Conservation (phyloP, 2,329 filamentous ascomycete genomes). For the Cercospora sp. region DNA sequence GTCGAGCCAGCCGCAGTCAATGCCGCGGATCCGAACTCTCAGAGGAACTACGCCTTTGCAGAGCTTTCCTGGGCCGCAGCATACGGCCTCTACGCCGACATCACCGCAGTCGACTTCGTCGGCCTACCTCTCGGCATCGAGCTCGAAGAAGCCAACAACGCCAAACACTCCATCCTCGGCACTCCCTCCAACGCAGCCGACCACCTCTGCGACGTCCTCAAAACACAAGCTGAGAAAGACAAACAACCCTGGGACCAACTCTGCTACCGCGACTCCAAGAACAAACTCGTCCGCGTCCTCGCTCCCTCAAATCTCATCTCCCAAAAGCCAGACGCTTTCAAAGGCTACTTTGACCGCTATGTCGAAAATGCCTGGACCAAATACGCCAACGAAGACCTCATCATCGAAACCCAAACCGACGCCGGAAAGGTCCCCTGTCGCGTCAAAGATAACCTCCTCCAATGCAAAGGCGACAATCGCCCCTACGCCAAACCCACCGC, state of each 20-base stretch:
- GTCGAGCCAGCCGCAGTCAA: constrained; percentile 53
- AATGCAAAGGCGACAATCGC: constrained; percentile 42
- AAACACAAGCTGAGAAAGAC: constrained; percentile 56
- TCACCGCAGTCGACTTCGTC: constrained; percentile 37
- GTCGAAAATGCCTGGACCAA: constrained; percentile 53
- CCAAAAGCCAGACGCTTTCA: constrained; percentile 49
- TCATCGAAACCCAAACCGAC: constrained; percentile 64
- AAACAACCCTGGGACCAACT: constrained; percentile 62
- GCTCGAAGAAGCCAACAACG: constrained; percentile 51
- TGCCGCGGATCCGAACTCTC: constrained; percentile 43
- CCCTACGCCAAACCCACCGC: constrained; percentile 59
- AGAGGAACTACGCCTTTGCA: constrained; percentile 46
- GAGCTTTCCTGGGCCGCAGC: constrained; percentile 50
- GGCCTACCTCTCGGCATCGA: constrained; percentile 54
- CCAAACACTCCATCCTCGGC: constrained; percentile 55
- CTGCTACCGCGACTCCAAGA: constrained; percentile 44
- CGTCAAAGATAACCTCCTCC: constrained; percentile 46
- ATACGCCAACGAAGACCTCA: constrained; percentile 50
- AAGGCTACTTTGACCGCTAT: constrained; percentile 54
- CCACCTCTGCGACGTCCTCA: constrained; percentile 55
- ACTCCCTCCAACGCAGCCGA: constrained; percentile 58
- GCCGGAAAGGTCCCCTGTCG: constrained; percentile 56
- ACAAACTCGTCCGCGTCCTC: constrained; percentile 44
- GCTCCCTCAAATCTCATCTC: constrained; percentile 46
- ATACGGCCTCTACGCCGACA: constrained; percentile 48